Percentiles rank a stretch among this genome's conserved stretches.
phyloP scores from a whole-genome alignment of 179 eudicot species.

The Vitellaria paradoxa region DNA sequence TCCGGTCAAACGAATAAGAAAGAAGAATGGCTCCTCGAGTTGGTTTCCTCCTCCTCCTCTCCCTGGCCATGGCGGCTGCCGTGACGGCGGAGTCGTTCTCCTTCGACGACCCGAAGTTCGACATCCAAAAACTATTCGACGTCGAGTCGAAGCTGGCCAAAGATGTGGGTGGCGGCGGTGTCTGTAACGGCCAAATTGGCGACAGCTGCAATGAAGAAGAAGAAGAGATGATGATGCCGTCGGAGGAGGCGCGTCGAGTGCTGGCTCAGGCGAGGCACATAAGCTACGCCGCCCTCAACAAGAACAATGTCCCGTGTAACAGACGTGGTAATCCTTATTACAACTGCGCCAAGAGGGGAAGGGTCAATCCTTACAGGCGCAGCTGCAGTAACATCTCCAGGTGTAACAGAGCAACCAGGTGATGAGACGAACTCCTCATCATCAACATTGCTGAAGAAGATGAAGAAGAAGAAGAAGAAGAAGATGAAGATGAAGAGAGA shows the following conservation, averaged over 20 bases:
- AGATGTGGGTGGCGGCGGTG: not conserved
- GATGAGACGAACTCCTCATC: not conserved
- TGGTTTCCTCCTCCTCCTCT: not conserved
- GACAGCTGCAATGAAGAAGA: not conserved
- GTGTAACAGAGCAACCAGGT: not conserved
- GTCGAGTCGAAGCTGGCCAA: not conserved
- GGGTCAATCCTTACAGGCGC: conserved; percentile 1
- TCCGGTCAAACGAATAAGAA: no score
- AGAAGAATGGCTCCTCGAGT: not conserved
- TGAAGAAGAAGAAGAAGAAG: no score
- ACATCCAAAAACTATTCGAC: not conserved
- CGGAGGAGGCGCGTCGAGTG: not conserved
- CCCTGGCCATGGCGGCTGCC: not conserved
- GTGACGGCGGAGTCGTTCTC: not conserved
- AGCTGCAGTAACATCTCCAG: not conserved
- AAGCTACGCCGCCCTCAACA: not conserved
- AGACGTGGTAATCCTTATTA: conserved; percentile 3
- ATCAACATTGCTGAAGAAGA: no score
- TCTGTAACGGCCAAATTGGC: not conserved
- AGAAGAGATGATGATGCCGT: not conserved
- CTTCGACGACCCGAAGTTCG: no score
- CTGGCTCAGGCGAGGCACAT: not conserved
- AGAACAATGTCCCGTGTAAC: not conserved
- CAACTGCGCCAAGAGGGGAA: not conserved
- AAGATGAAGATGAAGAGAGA: not conserved